Percentiles rank a stretch among this genome's conserved stretches.
Conservation (phyloP, 1,139 yeast species). For the Scheffersomyces cryptocercus region DNA sequence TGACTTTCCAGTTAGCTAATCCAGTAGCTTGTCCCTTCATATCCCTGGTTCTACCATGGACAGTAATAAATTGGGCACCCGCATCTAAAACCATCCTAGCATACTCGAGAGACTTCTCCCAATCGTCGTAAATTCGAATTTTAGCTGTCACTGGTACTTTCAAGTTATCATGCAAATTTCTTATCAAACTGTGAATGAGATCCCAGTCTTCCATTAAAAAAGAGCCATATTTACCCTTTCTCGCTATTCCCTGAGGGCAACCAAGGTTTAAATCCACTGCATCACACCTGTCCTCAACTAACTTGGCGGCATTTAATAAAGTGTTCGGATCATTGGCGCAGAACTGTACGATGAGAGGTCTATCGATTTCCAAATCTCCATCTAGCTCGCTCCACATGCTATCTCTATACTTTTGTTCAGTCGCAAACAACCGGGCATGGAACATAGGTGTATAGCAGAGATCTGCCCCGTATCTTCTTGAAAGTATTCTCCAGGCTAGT, state of each 20-base stretch:
- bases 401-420: slow-evolving; percentile 74
- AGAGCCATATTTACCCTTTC: slow-evolving; percentile 92
- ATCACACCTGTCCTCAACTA: slow-evolving; percentile 84
- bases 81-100: slow-evolving; percentile 91
- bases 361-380: slow-evolving; percentile 64
- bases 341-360: slow-evolving; percentile 90
- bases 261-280: slow-evolving; percentile 96
- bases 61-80: slow-evolving; percentile 93
- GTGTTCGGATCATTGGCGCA: slow-evolving; percentile 95
- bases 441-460: slow-evolving; percentile 96
- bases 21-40: slow-evolving; percentile 98
- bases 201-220: slow-evolving; percentile 98
- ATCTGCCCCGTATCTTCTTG: slow-evolving; percentile 89
- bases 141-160: slow-evolving; percentile 93
- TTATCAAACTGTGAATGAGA: slow-evolving; percentile 68
- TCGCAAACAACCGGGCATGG: slow-evolving; percentile 88
- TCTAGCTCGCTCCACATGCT: slow-evolving; percentile 78
- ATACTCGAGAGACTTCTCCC: slow-evolving; percentile 80
- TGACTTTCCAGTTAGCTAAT: slow-evolving; percentile 86
- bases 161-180: slow-evolving; percentile 69
- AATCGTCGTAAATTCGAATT: slow-evolving; percentile 84
- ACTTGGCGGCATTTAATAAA: slow-evolving; percentile 74
- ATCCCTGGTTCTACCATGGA: slow-evolving; percentile 94
- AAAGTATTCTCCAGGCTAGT: slow-evolving; percentile 89
- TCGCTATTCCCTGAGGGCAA: slow-evolving; percentile 97